A percentile compares a stretch with the other conserved stretches of the same genome.
Conservation (phyloP, 1,284 basidiomycete species). For the Heliocybe sulcata region DNA sequence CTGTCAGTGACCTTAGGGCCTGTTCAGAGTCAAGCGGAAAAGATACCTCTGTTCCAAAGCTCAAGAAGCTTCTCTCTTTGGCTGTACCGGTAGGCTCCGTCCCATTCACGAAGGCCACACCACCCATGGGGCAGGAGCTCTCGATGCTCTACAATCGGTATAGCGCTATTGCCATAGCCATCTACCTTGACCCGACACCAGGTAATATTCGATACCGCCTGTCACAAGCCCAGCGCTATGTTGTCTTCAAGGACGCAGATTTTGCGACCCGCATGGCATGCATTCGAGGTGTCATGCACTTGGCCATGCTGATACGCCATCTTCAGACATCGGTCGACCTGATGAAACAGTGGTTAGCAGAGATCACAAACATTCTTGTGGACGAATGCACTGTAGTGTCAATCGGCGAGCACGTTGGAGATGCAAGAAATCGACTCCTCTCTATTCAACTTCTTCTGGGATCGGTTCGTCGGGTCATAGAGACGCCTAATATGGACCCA, state of each 20-base stretch:
- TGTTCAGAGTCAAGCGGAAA: conserved; percentile 11
- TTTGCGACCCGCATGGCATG: conserved; percentile 63
- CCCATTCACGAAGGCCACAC: conserved; percentile 48
- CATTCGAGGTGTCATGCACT: conserved; percentile 75
- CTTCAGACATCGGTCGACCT: conserved; percentile 47
- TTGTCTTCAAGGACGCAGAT: conserved; percentile 67
- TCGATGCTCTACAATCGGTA: conserved; percentile 88
- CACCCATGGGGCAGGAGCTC: conserved; percentile 52
- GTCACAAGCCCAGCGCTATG: conserved; percentile 55
- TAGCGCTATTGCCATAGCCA: conserved; percentile 68
- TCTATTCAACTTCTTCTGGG: conserved; percentile 49
- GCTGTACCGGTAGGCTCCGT: conserved; percentile 72
- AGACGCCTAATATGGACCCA: conserved; percentile 37
- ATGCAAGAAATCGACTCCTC: conserved; percentile 17
- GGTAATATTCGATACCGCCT: conserved; percentile 47
- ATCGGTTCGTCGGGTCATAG: conserved; percentile 55
- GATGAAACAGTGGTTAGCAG: conserved; percentile 61
- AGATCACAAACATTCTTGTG: conserved; percentile 53
- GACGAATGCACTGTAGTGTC: conserved; percentile 41
- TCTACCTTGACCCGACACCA: conserved; percentile 61
- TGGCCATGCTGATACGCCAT: conserved; percentile 62
- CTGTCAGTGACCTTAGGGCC: conserved; percentile 29
- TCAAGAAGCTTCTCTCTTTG: conserved; percentile 74
- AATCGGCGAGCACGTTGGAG: conserved; percentile 8
- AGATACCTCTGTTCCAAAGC: conserved; percentile 27